These are phyloP conservation scores for Naegleria lovaniensis DNA, from an alignment of 208 protist species.

Conservation along the genomic window DNA sequence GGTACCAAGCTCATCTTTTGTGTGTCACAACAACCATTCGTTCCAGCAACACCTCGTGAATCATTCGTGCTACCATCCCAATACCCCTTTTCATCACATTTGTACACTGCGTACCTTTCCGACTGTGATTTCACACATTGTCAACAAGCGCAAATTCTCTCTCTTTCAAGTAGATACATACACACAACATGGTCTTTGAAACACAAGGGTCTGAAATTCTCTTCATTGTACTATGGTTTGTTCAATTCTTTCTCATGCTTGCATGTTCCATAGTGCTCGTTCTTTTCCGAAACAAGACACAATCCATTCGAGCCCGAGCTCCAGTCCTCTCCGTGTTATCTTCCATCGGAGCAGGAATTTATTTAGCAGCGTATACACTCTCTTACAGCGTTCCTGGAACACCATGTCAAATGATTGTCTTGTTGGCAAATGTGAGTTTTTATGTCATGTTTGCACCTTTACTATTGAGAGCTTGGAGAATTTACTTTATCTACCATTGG, in stretches of 20 bases:
- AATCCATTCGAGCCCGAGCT: neutral
- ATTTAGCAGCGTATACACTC: neutral
- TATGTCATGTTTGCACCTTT: neutral
- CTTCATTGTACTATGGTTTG: neutral
- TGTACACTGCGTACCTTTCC: neutral
- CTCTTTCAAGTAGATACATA: neutral
- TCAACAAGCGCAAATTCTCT: neutral
- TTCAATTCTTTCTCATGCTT: neutral
- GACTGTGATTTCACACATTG: neutral
- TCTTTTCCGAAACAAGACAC: neutral
- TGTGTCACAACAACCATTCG: no score
- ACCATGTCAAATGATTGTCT: neutral
- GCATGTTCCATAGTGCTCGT: neutral
- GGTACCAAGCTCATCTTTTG: no score
- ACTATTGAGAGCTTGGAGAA: neutral
- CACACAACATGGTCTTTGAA: neutral
- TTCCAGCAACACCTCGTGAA: no score
- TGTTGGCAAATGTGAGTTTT: neutral
- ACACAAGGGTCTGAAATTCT: neutral
- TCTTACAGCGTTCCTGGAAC: neutral
- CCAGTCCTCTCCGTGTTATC: neutral
- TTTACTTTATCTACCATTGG: neutral
- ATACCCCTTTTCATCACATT: no score
- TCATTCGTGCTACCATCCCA: no score
- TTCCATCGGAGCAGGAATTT: neutral